Conservation (phyloP, 352 stramenopile species). For the Phytophthora hibernalis region DNA sequence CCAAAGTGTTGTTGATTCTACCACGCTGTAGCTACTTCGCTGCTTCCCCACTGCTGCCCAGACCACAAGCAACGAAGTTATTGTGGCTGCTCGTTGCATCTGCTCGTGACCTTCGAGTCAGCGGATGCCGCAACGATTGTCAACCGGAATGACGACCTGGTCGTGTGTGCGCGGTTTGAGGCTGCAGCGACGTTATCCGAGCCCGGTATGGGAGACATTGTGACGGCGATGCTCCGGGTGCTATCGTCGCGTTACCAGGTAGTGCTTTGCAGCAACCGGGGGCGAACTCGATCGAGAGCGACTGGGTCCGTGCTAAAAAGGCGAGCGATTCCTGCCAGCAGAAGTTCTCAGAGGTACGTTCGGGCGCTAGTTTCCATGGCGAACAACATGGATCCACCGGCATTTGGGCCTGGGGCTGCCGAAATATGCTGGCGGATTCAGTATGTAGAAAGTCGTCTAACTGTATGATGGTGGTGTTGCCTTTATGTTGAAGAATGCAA, state of each 20-base stretch:
- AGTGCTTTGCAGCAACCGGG: neutral
- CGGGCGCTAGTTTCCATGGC: neutral
- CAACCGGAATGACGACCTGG: slow-evolving; percentile 19
- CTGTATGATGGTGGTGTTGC: neutral
- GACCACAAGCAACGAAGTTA: slow-evolving; percentile 37
- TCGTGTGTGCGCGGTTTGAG: slow-evolving; percentile 48
- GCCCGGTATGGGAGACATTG: slow-evolving; percentile 3
- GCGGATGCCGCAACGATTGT: neutral
- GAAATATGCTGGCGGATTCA: neutral
- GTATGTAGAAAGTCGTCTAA: neutral
- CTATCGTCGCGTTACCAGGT: slow-evolving; percentile 7
- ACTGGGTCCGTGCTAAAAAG: slow-evolving; percentile 41
- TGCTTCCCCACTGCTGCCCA: slow-evolving; percentile 54
- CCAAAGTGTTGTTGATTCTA: no score
- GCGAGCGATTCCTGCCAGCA: slow-evolving; percentile 34
- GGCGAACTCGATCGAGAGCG: slow-evolving; percentile 12
- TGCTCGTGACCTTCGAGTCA: slow-evolving; percentile 30
- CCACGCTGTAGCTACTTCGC: slow-evolving; percentile 23
- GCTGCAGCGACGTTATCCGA: neutral
- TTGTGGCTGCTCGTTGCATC: slow-evolving; percentile 39
- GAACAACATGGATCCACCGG: neutral
- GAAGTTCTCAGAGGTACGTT: slow-evolving; percentile 31
- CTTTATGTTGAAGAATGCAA: slow-evolving; percentile 25
- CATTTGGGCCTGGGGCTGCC: neutral
- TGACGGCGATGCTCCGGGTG: slow-evolving; percentile 2